Evolutionary conservation across 2,329 filamentous ascomycete species (phyloP).

Genomic region (Fusarium liriodendri): DNA sequence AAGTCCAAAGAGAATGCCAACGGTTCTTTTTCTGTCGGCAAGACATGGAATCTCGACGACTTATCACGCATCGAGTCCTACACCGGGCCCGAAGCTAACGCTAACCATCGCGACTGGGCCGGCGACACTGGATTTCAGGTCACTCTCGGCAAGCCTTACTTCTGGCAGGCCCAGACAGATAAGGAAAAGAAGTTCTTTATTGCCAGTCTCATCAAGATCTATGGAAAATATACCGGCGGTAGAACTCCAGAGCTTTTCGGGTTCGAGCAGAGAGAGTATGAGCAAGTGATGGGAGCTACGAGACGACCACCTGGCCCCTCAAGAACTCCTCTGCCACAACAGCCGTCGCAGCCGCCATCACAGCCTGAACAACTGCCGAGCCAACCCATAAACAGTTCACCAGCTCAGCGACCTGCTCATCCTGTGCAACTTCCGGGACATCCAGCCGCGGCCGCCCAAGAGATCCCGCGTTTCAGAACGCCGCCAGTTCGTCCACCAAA

Average conservation of each 20-base stretch:
- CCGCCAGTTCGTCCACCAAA: constrained; percentile 51
- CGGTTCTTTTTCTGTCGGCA: constrained; percentile 95
- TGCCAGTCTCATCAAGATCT: constrained; percentile 95
- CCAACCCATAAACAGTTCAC: constrained; percentile 29
- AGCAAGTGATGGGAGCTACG: constrained; percentile 75
- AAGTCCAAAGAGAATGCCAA: constrained; percentile 97
- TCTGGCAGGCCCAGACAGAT: constrained; percentile 91
- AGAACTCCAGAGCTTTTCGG: constrained; percentile 82
- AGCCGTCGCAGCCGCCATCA: constrained; percentile 44
- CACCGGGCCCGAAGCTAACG: constrained; percentile 67
- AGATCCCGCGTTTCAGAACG: constrained; percentile 44
- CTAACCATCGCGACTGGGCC: constrained; percentile 79
- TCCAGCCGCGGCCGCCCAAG: constrained; percentile 31
- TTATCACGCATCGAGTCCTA: constrained; percentile 86
- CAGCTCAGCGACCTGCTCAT: constrained; percentile 30
- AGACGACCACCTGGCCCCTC: constrained; percentile 49
- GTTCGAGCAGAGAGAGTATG: constrained; percentile 83
- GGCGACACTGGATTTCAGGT: constrained; percentile 87
- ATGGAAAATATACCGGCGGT: constrained; percentile 93
- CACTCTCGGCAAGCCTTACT: constrained; percentile 93
- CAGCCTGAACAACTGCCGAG: constrained; percentile 39
- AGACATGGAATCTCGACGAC: constrained; percentile 98
- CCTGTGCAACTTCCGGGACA: constrained; percentile 23
- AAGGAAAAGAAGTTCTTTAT: constrained; percentile 99
- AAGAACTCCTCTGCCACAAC: constrained; percentile 42